A percentile compares a stretch with the other conserved stretches of the same genome.
Conservation (phyloP, 176 grass and related monocot species). For the Triticum timopheevii region DNA sequence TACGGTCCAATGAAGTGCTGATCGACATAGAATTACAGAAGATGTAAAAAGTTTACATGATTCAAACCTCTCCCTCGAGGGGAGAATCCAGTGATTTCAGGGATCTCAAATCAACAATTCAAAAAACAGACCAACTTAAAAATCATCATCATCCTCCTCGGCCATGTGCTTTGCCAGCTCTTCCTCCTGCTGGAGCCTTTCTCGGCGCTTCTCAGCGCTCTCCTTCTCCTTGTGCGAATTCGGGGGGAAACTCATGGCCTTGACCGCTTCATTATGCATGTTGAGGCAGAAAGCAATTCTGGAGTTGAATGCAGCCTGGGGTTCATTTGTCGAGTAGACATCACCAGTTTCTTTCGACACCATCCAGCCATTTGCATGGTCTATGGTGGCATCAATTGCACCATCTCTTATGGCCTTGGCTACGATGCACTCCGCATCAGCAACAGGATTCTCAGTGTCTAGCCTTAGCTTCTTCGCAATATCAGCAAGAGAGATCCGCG, state of each 20-base stretch:
- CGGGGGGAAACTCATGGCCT: slow-evolving; percentile 71
- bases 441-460: slow-evolving; percentile 57
- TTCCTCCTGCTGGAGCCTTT: slow-evolving; percentile 89
- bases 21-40: slow-evolving; percentile 1
- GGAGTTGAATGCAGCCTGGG: slow-evolving; percentile 75
- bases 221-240: slow-evolving; percentile 91
- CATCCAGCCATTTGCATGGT: slow-evolving; percentile 79
- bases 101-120: not conserved
- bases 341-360: slow-evolving; percentile 84
- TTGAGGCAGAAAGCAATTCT: slow-evolving; percentile 92
- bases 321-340: slow-evolving; percentile 90
- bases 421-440: slow-evolving; percentile 86
- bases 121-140: slow-evolving; percentile 36
- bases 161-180: slow-evolving; percentile 86
- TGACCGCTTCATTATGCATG: slow-evolving; percentile 87
- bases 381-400: slow-evolving; percentile 84
- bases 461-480: slow-evolving; percentile 79
- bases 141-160: slow-evolving; percentile 87
- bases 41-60: not conserved
- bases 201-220: slow-evolving; percentile 75
- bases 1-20: slow-evolving; percentile 4
- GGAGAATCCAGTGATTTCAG: not conserved
- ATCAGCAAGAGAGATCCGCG: slow-evolving; percentile 77
- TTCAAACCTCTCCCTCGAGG: not conserved
- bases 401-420: slow-evolving; percentile 81